Percentiles rank a stretch among this genome's conserved stretches.
Evolutionary conservation across 192 early-diverging fungal species (phyloP).

Genomic region (Coemansia sp.): DNA sequence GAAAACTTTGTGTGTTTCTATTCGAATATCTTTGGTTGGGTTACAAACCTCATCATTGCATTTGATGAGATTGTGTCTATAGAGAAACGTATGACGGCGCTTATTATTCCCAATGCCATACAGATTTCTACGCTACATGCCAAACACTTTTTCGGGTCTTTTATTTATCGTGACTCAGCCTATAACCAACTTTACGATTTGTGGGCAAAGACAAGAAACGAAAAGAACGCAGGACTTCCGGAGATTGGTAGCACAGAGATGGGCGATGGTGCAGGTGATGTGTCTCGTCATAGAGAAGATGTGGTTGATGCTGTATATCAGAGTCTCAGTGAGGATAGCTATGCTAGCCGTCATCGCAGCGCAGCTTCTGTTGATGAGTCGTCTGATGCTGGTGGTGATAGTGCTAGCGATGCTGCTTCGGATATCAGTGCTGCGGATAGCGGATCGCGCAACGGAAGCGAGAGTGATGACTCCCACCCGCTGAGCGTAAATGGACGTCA

Average conservation of each 20-base stretch:
- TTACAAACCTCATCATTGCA: constrained; percentile 71
- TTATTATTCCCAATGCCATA: constrained; percentile 88
- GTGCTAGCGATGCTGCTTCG: not conserved
- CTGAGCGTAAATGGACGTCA: not conserved
- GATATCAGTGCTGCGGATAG: not conserved
- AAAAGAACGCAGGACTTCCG: constrained; percentile 39
- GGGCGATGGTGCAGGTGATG: constrained; percentile 36
- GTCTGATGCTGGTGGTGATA: constrained; percentile 1
- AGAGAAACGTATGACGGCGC: constrained; percentile 81
- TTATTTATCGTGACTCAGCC: constrained; percentile 78
- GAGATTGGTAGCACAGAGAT: constrained; percentile 46
- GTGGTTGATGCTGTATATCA: constrained; percentile 36
- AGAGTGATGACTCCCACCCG: constrained; percentile 10
- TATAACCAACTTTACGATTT: constrained; percentile 70
- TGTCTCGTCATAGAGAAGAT: constrained; percentile 33
- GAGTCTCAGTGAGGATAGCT: constrained; percentile 38
- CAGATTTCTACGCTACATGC: constrained; percentile 69
- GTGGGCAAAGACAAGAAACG: constrained; percentile 55
- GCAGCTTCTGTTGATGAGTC: not conserved
- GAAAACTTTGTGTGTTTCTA: constrained; percentile 80
- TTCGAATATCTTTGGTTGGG: constrained; percentile 90
- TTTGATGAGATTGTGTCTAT: constrained; percentile 79
- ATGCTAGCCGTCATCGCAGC: not conserved
- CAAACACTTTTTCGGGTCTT: constrained; percentile 83
- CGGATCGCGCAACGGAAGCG: constrained; percentile 9